These are phyloP conservation scores for Chiua virens DNA, from an alignment of 768 basidiomycete species.

Conservation along the genomic window DNA sequence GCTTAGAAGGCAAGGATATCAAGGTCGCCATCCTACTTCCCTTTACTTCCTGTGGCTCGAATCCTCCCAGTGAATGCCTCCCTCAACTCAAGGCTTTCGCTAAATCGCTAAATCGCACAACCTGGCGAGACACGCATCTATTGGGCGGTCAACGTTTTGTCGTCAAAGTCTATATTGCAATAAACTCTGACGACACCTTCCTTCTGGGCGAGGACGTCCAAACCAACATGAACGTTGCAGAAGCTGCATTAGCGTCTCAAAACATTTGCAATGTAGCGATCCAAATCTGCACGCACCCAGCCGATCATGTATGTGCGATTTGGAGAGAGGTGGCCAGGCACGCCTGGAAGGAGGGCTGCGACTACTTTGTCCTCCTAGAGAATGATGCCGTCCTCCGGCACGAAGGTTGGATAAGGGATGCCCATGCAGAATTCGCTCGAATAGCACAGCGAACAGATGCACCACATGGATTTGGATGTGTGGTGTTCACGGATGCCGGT, in stretches of 20 bases:
- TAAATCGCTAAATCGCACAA: constrained; percentile 44
- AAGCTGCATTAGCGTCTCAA: constrained; percentile 34
- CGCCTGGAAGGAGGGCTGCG: constrained; percentile 49
- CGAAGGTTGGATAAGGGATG: constrained; percentile 50
- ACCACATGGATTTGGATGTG: constrained; percentile 53
- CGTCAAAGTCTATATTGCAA: constrained; percentile 49
- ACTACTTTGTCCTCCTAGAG: constrained; percentile 54
- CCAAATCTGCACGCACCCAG: constrained; percentile 39
- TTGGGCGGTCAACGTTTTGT: constrained; percentile 34
- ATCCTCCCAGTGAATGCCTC: constrained; percentile 39
- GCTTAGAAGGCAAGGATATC: constrained; percentile 34
- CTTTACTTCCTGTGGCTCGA: constrained; percentile 50
- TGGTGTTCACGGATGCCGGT: constrained; percentile 53
- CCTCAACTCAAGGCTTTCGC: constrained; percentile 43
- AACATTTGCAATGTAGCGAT: constrained; percentile 40
- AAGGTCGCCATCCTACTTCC: constrained; percentile 57
- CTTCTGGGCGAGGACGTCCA: constrained; percentile 28
- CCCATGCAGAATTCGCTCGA: constrained; percentile 38
- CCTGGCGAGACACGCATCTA: constrained; percentile 40
- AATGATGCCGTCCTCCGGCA: constrained; percentile 53
- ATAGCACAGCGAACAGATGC: constrained; percentile 31
- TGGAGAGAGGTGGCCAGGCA: constrained; percentile 43
- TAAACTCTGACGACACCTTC: constrained; percentile 50
- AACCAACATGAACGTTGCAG: constrained; percentile 31
- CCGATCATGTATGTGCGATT: too few species aligned